These are phyloP conservation scores for Fusarium duplospermum DNA, from an alignment of 2,329 filamentous ascomycete species.

Conservation along the genomic window DNA sequence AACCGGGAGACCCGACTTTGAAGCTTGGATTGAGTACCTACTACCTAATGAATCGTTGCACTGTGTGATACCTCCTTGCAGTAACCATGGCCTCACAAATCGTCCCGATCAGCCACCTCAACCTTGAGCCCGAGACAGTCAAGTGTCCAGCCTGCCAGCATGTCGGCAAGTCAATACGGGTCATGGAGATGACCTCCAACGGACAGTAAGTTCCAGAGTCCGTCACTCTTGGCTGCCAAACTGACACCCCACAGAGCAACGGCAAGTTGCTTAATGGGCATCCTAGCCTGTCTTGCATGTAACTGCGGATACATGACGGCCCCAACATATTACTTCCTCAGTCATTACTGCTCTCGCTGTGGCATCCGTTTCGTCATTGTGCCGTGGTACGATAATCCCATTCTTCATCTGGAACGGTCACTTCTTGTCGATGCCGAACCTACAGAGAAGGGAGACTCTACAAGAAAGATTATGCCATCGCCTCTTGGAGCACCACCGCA, in stretches of 20 bases:
- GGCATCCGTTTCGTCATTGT: slow-evolving; percentile 10
- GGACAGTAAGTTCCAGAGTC: background rate
- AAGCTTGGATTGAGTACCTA: background rate
- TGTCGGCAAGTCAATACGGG: slow-evolving; percentile 8
- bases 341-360: slow-evolving; percentile 13
- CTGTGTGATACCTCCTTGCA: background rate
- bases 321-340: slow-evolving; percentile 12
- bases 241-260: background rate
- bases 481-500: slow-evolving; percentile 1
- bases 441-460: background rate
- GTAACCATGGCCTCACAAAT: background rate
- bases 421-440: background rate
- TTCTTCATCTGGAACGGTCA: slow-evolving; percentile 6
- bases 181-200: slow-evolving; percentile 15
- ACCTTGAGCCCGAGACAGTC: slow-evolving; percentile 4
- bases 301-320: slow-evolving; percentile 15
- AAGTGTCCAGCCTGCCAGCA: slow-evolving; percentile 18
- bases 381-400: slow-evolving; percentile 11
- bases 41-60: background rate
- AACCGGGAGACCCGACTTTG: background rate
- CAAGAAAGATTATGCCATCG: background rate
- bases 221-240: background rate
- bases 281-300: slow-evolving; percentile 6
- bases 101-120: slow-evolving; percentile 2
- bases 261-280: background rate